A percentile compares a stretch with the other conserved stretches of the same genome.
Evolutionary conservation across 345 rosid species (phyloP).

Genomic region (Mallotus nudiflorus): DNA sequence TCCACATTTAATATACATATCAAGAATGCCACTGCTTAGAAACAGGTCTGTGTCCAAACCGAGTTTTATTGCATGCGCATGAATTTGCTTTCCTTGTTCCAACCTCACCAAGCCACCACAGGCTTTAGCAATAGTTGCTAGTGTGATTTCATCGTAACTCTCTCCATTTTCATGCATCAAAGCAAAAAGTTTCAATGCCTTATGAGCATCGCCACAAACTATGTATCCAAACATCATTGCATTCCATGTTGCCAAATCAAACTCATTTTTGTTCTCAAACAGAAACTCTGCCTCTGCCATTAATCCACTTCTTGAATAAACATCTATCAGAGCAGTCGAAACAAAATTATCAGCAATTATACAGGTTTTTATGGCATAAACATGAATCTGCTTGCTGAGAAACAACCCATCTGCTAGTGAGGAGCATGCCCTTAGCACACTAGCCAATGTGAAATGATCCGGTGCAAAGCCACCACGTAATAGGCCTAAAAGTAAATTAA

Average conservation of each 20-base stretch:
- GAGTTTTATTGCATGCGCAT: conserved; percentile 45
- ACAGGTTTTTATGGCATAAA: conserved; percentile 42
- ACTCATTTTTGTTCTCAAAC: conserved; percentile 33
- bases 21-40: conserved; percentile 54
- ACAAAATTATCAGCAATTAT: conserved; percentile 41
- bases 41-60: conserved; percentile 49
- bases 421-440: conserved; percentile 53
- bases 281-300: conserved; percentile 53
- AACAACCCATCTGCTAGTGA: conserved; percentile 43
- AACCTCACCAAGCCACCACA: conserved; percentile 44
- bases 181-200: conserved; percentile 46
- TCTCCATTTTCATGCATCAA: conserved; percentile 45
- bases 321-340: conserved; percentile 57
- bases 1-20: conserved; percentile 65
- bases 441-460: conserved; percentile 54
- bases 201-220: conserved; percentile 32
- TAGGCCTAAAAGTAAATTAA: conserved; percentile 41
- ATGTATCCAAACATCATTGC: conserved; percentile 60
- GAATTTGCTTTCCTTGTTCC: conserved; percentile 52
- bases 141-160: conserved; percentile 45
- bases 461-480: conserved; percentile 39
- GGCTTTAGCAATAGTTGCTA: conserved; percentile 52
- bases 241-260: conserved; percentile 54
- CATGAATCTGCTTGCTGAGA: conserved; percentile 54
- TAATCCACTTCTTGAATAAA: conserved; percentile 46